phyloP scores from a whole-genome alignment of 2,329 filamentous ascomycete genomes.

The Aureobasidium sp. region DNA sequence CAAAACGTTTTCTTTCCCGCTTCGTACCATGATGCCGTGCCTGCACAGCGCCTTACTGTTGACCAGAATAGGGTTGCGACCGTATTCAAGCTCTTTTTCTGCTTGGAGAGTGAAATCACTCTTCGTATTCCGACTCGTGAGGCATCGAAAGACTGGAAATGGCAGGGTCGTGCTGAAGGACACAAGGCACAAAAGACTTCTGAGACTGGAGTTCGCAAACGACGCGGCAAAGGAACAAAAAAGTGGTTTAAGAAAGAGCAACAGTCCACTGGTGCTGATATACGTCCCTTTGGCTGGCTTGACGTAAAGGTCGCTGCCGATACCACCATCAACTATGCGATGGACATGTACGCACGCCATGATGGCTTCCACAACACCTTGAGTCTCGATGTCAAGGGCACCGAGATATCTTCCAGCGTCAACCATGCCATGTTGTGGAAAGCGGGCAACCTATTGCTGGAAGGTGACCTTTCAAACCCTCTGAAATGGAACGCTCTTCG shows the following conservation, averaged over 20 bases:
- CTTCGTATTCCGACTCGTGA: conserved; percentile 80
- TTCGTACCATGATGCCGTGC: conserved; percentile 65
- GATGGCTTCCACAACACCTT: conserved; percentile 67
- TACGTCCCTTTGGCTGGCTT: conserved; percentile 84
- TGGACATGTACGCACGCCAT: conserved; percentile 76
- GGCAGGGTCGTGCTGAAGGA: conserved; percentile 56
- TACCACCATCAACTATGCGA: conserved; percentile 72
- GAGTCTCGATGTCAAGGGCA: conserved; percentile 67
- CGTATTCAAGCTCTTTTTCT: conserved; percentile 72
- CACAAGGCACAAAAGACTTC: conserved; percentile 36
- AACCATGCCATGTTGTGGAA: conserved; percentile 91
- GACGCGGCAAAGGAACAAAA: conserved; percentile 16
- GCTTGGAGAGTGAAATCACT: conserved; percentile 70
- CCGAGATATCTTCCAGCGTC: conserved; percentile 81
- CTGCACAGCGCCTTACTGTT: conserved; percentile 52
- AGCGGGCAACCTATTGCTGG: conserved; percentile 64
- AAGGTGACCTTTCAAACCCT: conserved; percentile 81
- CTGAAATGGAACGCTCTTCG: conserved; percentile 77
- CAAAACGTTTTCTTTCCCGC: conserved; percentile 85
- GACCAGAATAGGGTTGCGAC: conserved; percentile 70
- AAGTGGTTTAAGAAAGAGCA: conserved; percentile 30
- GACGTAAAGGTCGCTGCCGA: conserved; percentile 74
- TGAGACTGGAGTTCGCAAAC: conserved; percentile 17
- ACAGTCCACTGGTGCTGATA: conserved; percentile 15
- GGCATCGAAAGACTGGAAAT: conserved; percentile 91